Evolutionary conservation across 2,329 filamentous ascomycete genomes (phyloP).

Genomic region (Alternaria longipes): DNA sequence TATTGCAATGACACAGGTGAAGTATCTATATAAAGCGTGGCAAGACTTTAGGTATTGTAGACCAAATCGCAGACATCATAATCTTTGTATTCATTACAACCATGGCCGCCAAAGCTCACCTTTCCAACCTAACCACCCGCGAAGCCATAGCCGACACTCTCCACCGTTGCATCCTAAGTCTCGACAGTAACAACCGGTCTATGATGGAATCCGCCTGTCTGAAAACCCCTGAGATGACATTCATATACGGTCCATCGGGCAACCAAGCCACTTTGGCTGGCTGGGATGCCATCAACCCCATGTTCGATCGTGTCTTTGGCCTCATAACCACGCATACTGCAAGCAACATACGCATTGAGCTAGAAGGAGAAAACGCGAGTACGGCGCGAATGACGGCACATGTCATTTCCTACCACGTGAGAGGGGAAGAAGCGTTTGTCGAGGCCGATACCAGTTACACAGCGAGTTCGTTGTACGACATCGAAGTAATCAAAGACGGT

Average conservation of each 20-base stretch:
- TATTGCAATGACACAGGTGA: background rate
- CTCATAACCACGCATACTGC: slow-evolving; percentile 34
- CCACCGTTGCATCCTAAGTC: slow-evolving; percentile 32
- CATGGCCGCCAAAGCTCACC: background rate
- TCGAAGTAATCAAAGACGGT: slow-evolving; percentile 29
- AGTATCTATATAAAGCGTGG: background rate
- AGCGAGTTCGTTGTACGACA: slow-evolving; percentile 29
- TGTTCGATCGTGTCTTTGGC: slow-evolving; percentile 26
- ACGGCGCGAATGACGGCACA: slow-evolving; percentile 31
- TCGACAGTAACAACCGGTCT: slow-evolving; percentile 32
- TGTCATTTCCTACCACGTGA: slow-evolving; percentile 32
- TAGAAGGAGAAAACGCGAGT: slow-evolving; percentile 21
- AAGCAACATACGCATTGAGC: slow-evolving; percentile 34
- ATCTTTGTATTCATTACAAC: background rate
- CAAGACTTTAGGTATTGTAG: background rate
- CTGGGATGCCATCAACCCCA: slow-evolving; percentile 26
- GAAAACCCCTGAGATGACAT: slow-evolving; percentile 25
- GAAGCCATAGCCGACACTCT: slow-evolving; percentile 37
- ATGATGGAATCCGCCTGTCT: slow-evolving; percentile 36
- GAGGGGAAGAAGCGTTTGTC: slow-evolving; percentile 28
- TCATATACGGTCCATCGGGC: slow-evolving; percentile 23
- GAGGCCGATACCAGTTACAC: slow-evolving; percentile 32
- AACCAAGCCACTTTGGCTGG: slow-evolving; percentile 18
- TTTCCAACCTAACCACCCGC: slow-evolving; percentile 22
- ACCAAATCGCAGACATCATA: background rate